phyloP scores from a whole-genome alignment of 331 rosid species.

The Quercus tomentella region DNA sequence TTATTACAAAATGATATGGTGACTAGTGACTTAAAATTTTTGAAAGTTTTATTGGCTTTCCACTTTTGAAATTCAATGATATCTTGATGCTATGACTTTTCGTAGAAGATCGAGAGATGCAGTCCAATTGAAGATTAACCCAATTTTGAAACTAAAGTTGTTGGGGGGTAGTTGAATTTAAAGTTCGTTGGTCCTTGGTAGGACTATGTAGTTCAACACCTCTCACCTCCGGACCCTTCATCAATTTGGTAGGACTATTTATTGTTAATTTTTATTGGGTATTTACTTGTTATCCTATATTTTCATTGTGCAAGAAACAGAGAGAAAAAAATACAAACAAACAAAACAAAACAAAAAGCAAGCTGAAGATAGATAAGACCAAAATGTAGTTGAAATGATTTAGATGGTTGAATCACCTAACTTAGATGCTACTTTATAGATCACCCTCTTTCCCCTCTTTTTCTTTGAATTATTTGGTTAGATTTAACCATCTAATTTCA shows the following conservation, averaged over 20 bases:
- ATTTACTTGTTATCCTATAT: too few relatives aligned
- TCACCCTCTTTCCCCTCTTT: background rate
- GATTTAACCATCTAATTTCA: background rate
- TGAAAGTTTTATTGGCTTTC: too few relatives aligned
- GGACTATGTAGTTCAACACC: constrained; percentile 12
- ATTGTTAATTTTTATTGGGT: too few relatives aligned
- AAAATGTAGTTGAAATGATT: background rate
- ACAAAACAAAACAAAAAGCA: background rate
- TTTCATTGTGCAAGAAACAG: background rate
- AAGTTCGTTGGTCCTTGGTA: too few relatives aligned
- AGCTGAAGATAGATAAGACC: too few relatives aligned
- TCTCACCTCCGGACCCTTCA: constrained; percentile 6
- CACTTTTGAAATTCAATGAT: too few relatives aligned
- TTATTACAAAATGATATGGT: too few relatives aligned
- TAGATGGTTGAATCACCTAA: background rate
- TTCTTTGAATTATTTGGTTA: background rate
- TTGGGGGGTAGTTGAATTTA: constrained; percentile 12
- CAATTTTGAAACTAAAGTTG: background rate
- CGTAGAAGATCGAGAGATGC: too few relatives aligned
- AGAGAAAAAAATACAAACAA: background rate
- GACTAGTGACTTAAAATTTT: too few relatives aligned
- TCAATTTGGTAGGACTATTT: too few relatives aligned
- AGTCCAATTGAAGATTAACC: too few relatives aligned
- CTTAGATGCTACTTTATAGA: background rate
- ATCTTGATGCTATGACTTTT: too few relatives aligned